phyloP scores from a whole-genome alignment of 2,329 filamentous ascomycete species.

The Trichophyton verrucosum region DNA sequence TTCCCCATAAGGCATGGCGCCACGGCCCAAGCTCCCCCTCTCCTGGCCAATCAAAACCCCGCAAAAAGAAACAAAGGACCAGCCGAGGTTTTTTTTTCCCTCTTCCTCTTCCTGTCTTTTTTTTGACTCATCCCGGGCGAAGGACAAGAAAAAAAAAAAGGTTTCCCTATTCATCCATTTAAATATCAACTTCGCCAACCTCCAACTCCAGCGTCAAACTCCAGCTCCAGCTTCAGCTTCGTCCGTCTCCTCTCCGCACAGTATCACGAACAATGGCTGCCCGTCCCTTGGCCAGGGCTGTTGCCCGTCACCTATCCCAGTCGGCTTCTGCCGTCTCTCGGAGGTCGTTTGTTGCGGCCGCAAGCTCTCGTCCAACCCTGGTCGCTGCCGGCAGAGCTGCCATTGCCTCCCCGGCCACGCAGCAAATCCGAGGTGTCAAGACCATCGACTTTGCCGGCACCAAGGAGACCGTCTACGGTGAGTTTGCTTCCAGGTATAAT shows the following conservation, averaged over 20 bases:
- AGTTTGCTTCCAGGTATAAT: constrained; percentile 20
- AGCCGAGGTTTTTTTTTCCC: neutral
- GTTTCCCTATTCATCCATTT: neutral
- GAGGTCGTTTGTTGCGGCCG: constrained; percentile 48
- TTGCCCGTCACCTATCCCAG: constrained; percentile 42
- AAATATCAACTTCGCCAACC: neutral
- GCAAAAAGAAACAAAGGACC: neutral
- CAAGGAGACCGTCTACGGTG: constrained; percentile 91
- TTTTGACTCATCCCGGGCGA: neutral
- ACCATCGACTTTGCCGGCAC: constrained; percentile 96
- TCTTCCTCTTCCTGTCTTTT: too few relatives aligned
- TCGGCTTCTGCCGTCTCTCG: constrained; percentile 38
- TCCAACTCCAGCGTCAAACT: neutral
- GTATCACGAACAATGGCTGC: constrained; percentile 32
- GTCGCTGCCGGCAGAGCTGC: constrained; percentile 34
- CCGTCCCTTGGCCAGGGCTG: constrained; percentile 42
- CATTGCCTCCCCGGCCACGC: constrained; percentile 40
- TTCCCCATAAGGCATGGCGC: neutral
- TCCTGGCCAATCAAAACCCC: neutral
- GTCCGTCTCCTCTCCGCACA: constrained; percentile 5
- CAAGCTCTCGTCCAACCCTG: constrained; percentile 36
- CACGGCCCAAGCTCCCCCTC: neutral
- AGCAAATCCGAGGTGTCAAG: constrained; percentile 80
- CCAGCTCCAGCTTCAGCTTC: neutral
- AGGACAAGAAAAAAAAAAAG: too few relatives aligned